A percentile compares a stretch with the other conserved stretches of the same genome.
Conservation (phyloP, 495 filamentous ascomycete species). For the Penicillium pancosmium region DNA sequence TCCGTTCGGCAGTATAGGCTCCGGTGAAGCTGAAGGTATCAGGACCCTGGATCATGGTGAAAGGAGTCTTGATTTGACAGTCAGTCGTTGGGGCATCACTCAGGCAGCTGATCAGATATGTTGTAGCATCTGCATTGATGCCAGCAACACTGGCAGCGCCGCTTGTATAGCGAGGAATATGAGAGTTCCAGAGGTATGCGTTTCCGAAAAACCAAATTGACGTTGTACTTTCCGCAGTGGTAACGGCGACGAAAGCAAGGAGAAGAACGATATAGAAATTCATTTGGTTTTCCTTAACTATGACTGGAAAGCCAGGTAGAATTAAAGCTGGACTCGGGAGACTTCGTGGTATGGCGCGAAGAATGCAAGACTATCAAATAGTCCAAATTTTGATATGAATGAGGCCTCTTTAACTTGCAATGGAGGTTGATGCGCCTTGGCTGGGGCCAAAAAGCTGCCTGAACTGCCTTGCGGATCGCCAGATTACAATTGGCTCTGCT, state of each 20-base stretch:
- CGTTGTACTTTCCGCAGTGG: not conserved
- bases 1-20: not conserved
- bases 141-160: slow-evolving; percentile 26
- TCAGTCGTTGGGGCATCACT: slow-evolving; percentile 19
- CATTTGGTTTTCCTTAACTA: not conserved
- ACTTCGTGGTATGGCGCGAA: no score
- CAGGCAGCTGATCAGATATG: slow-evolving; percentile 31
- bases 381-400: no score
- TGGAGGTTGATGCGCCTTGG: no score
- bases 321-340: no score
- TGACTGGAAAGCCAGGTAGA: no score
- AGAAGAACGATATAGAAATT: not conserved
- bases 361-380: no score
- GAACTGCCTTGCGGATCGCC: no score
- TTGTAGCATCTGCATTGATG: slow-evolving; percentile 28
- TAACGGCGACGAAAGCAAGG: not conserved
- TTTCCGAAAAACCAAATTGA: not conserved
- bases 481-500: no score
- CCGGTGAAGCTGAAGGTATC: slow-evolving; percentile 13
- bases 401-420: no score
- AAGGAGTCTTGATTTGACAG: slow-evolving; percentile 24
- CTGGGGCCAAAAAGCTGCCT: no score
- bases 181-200: not conserved
- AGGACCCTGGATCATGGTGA: slow-evolving; percentile 30
- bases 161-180: slow-evolving; percentile 19